These are phyloP conservation scores for Fragilariopsis cylindrus DNA, from an alignment of 108 stramenopile species.

Conservation along the genomic window DNA sequence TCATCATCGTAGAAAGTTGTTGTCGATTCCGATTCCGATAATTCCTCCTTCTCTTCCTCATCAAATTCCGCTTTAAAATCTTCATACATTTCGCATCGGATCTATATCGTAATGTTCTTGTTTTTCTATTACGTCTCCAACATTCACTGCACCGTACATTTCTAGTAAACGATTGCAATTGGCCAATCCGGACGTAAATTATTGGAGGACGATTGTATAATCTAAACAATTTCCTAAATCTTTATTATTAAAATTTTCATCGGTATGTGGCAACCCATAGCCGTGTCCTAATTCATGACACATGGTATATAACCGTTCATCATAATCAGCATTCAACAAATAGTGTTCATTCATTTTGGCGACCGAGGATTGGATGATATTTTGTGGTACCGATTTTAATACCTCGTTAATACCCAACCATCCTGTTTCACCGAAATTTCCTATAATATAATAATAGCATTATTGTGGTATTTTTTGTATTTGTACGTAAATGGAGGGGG, in stretches of 20 bases:
- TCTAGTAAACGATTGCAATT: conserved; percentile 51
- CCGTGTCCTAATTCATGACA: conserved; percentile 59
- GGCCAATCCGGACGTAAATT: conserved; percentile 57
- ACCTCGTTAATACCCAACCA: conserved; percentile 81
- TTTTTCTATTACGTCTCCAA: not conserved
- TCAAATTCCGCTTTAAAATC: not conserved
- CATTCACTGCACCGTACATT: conserved; percentile 54
- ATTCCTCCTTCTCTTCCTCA: not conserved
- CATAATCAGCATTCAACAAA: conserved; percentile 50
- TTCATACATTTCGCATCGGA: conserved; percentile 8
- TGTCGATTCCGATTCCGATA: no score
- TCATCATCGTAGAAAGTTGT: not conserved
- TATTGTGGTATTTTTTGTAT: no score
- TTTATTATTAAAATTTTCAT: conserved; percentile 70
- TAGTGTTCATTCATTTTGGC: conserved; percentile 85
- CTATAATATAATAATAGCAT: not conserved
- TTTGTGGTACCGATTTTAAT: conserved; percentile 6
- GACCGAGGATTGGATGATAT: conserved; percentile 48
- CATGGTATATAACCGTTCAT: conserved; percentile 57
- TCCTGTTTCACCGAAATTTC: conserved; percentile 69
- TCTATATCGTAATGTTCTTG: not conserved
- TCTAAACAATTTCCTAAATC: conserved; percentile 77
- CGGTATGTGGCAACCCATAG: conserved; percentile 81
- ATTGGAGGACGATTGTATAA: conserved; percentile 59
- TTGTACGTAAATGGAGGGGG: no score